Conservation (phyloP, 2,329 filamentous ascomycete species). For the Aspergillus spinulosporus region DNA sequence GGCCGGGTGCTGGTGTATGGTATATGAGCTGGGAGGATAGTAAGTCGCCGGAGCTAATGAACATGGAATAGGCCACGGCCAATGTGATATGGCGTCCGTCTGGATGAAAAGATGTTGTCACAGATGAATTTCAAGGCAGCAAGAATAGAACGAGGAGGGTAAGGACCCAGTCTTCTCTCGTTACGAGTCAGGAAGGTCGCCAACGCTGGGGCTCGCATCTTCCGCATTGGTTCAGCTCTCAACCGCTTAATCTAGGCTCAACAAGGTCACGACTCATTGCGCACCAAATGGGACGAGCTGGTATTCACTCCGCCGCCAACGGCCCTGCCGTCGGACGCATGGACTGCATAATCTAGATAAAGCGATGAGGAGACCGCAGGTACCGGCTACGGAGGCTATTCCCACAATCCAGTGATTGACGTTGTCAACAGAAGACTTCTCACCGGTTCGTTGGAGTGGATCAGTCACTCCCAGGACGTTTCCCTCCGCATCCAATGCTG, state of each 20-base stretch:
- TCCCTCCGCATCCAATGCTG: slow-evolving; percentile 23
- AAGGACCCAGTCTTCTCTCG: too few relatives aligned
- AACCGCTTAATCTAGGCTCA: neutral
- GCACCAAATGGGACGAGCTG: slow-evolving; percentile 20
- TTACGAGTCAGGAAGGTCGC: too few relatives aligned
- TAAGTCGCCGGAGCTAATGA: too few relatives aligned
- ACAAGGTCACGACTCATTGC: neutral
- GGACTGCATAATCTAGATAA: slow-evolving; percentile 16
- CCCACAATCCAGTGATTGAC: slow-evolving; percentile 17
- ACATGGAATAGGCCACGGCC: too few relatives aligned
- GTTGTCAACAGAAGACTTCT: neutral
- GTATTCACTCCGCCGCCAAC: slow-evolving; percentile 17
- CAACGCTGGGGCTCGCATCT: neutral
- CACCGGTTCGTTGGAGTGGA: slow-evolving; percentile 16
- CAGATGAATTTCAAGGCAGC: too few relatives aligned
- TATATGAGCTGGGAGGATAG: too few relatives aligned
- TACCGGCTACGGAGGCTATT: slow-evolving; percentile 16
- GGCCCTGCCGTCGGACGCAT: slow-evolving; percentile 7
- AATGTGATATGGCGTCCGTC: too few relatives aligned
- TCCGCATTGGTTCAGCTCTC: neutral
- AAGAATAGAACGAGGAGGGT: too few relatives aligned
- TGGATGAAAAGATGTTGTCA: too few relatives aligned
- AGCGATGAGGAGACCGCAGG: slow-evolving; percentile 17
- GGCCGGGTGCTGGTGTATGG: too few relatives aligned
- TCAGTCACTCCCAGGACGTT: slow-evolving; percentile 21